Evolutionary conservation across 1,139 yeast species (phyloP), one percentile per base, ranked within the genome.

Genomic region (Diutina neorugosa): DNA sequence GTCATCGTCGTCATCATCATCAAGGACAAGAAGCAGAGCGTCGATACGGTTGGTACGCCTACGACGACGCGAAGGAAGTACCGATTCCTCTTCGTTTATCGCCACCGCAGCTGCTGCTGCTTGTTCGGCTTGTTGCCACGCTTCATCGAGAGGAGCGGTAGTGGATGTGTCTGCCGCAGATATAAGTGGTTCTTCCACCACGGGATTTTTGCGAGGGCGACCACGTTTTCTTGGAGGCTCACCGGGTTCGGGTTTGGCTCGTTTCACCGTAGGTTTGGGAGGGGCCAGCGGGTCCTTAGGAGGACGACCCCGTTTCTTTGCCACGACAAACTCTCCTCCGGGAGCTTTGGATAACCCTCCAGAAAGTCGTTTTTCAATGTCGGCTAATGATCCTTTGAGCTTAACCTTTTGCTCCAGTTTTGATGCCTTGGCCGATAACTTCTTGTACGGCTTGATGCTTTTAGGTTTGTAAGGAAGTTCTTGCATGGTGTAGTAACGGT

Each of bases 401-500:
- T 16, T 27, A 8, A 9, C 27, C 6, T 37, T 37, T 12, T 7
- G 21, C 11, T 34, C 43, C 20, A 12, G 16, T 11, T 14, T 21
- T 20, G 37, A 14, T 1, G n/a, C n/a, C 41, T 20, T 21, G 12
- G 20, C 43, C 51, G 21, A n/a, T 5, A 20, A 8, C 19, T 48
- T 34, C 43, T 48, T 48, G 9, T 34, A 21, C 12, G 21, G 25
- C 25, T 34, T 20, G 12, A 34, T 25, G 2, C 11, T 8, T 11
- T 14, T n/a, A 6, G 43, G 31, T 12, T 9, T 16, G 9, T 21
- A 14, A 4, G 51, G 42, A 9, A 19, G 14, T 27, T 16, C 43
- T 7, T 34, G 18, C 18, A 23, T n/a, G 20, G 51, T 48, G 19
- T 34, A 48, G 43, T 48, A 48, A 12, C 51, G 42, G 51, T 48